phyloP scores from a whole-genome alignment of 2,329 filamentous ascomycete species.

The Purpureocillium takamizusanense region DNA sequence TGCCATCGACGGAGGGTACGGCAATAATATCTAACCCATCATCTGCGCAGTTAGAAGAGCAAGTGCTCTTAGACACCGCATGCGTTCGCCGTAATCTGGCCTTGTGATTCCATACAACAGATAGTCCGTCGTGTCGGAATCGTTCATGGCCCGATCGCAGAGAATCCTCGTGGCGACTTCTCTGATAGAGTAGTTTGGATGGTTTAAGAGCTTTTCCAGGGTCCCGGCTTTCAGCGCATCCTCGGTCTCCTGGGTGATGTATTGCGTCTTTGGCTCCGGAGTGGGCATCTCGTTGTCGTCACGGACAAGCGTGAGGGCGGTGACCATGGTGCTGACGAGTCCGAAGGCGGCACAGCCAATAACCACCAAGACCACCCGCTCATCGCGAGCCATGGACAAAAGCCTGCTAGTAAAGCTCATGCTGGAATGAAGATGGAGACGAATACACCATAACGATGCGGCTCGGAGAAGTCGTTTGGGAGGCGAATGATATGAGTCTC shows the following conservation, averaged over 20 bases:
- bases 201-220: constrained; percentile 56
- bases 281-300: constrained; percentile 59
- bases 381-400: constrained; percentile 32
- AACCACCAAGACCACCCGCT: constrained; percentile 42
- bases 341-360: constrained; percentile 50
- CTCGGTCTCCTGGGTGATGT: constrained; percentile 68
- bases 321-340: constrained; percentile 47
- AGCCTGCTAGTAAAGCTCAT: constrained; percentile 30
- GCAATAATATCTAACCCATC: constrained; percentile 12
- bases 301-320: constrained; percentile 50
- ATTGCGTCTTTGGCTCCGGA: constrained; percentile 56
- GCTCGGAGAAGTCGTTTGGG: neutral
- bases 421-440: neutral
- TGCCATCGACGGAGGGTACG: too few relatives aligned
- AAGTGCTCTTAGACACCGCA: constrained; percentile 47
- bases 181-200: constrained; percentile 64
- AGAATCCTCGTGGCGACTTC: constrained; percentile 56
- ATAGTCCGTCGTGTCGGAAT: constrained; percentile 37
- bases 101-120: constrained; percentile 51
- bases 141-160: constrained; percentile 49
- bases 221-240: constrained; percentile 60
- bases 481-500: too few relatives aligned
- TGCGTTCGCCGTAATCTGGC: constrained; percentile 49
- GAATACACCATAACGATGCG: neutral
- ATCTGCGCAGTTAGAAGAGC: constrained; percentile 41